Conservation (phyloP, 108 stramenopile species). For the Fragilariopsis cylindrus region DNA sequence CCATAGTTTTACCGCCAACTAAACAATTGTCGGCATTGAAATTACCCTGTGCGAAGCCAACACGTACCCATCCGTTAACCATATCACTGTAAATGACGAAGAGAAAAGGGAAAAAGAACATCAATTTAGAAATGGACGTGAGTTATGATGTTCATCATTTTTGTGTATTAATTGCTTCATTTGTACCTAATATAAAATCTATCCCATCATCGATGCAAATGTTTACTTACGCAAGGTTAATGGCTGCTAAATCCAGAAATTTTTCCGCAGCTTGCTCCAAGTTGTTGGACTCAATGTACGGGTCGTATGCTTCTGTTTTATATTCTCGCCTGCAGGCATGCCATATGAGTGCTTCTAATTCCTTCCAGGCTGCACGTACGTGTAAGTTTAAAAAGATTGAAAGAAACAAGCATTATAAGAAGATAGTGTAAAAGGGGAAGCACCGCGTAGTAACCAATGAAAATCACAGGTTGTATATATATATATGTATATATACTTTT, state of each 20-base stretch:
- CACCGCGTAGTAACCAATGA: too few species aligned
- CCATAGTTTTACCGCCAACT: conserved; percentile 87
- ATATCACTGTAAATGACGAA: conserved; percentile 29
- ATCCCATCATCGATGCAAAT: too few species aligned
- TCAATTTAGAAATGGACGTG: too few species aligned
- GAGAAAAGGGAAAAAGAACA: too few species aligned
- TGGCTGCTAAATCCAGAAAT: conserved; percentile 55
- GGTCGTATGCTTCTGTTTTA: conserved; percentile 60
- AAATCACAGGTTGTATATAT: too few species aligned
- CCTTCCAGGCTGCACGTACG: conserved; percentile 47
- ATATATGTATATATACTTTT: background rate
- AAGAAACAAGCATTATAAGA: background rate
- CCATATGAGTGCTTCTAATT: conserved; percentile 75
- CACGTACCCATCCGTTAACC: conserved; percentile 87
- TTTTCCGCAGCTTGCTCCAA: conserved; percentile 51
- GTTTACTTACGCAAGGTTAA: conserved; percentile 37
- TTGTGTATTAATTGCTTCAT: too few species aligned
- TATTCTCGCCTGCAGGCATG: conserved; percentile 85
- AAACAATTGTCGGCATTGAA: conserved; percentile 95
- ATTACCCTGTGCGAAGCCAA: conserved; percentile 95
- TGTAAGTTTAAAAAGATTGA: background rate
- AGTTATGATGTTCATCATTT: too few species aligned
- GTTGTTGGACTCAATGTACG: conserved; percentile 49
- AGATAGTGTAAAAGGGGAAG: background rate
- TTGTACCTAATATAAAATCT: too few species aligned